Conservation (phyloP, 257 asterid genomes). For the Fraxinus pennsylvanica region DNA sequence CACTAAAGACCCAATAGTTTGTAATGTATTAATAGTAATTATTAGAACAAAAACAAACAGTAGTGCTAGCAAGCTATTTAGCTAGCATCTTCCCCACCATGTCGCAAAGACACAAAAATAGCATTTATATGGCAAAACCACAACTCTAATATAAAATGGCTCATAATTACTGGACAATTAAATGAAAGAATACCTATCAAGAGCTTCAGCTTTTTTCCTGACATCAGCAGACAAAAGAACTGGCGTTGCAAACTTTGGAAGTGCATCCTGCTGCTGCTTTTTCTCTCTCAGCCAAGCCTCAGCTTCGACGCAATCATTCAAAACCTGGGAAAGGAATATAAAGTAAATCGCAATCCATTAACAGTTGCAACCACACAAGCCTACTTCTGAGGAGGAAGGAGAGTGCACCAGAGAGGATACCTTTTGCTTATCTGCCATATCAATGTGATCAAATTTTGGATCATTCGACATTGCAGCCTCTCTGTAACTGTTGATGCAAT, state of each 20-base stretch:
- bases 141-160: not conserved
- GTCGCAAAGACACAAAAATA: not conserved
- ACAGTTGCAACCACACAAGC: not conserved
- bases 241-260: constrained; percentile 73
- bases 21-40: not conserved
- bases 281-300: constrained; percentile 92
- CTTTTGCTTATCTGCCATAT: constrained; percentile 71
- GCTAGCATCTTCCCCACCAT: not conserved
- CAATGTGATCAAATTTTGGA: constrained; percentile 85
- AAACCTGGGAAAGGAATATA: constrained; percentile 46
- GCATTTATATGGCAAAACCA: not conserved
- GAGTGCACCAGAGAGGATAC: constrained; percentile 25
- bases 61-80: not conserved
- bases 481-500: constrained; percentile 76
- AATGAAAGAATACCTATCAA: constrained; percentile 56
- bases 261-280: constrained; percentile 74
- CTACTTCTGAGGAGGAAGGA: not conserved
- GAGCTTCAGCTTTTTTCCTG: constrained; percentile 75
- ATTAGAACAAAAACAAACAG: not conserved
- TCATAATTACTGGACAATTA: not conserved
- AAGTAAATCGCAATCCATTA: not conserved
- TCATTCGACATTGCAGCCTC: constrained; percentile 79
- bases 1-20: not conserved
- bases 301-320: constrained; percentile 80
- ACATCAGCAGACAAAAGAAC: constrained; percentile 69